phyloP scores from a whole-genome alignment of 257 asterid species.

The Solanum gandarillasii region DNA sequence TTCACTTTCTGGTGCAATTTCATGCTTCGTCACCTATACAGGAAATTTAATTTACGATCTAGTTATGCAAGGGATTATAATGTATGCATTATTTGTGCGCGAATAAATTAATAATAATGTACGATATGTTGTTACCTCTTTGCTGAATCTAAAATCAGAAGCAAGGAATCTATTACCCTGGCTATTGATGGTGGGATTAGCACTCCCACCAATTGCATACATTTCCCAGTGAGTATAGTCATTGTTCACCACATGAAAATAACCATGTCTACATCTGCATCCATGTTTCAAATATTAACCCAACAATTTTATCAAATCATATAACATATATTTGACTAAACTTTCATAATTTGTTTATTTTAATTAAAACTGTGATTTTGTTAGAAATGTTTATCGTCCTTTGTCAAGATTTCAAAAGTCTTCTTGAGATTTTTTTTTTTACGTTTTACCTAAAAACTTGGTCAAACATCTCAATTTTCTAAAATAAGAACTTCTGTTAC shows the following conservation, averaged over 20 bases:
- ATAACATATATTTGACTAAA: background rate
- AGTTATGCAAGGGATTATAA: background rate
- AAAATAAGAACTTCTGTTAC: too few relatives aligned
- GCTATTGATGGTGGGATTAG: constrained; percentile 66
- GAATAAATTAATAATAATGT: background rate
- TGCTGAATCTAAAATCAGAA: constrained; percentile 33
- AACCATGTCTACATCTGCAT: constrained; percentile 80
- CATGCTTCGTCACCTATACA: constrained; percentile 49
- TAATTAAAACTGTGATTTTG: too few relatives aligned
- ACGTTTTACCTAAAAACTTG: too few relatives aligned
- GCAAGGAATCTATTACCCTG: constrained; percentile 88
- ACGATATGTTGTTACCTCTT: constrained; percentile 26
- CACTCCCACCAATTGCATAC: constrained; percentile 96
- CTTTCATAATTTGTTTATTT: background rate
- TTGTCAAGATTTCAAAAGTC: background rate
- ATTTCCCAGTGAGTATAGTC: constrained; percentile 92
- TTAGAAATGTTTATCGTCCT: too few relatives aligned
- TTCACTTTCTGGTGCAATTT: constrained; percentile 38
- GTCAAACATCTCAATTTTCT: background rate
- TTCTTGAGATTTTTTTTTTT: too few relatives aligned
- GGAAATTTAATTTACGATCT: background rate
- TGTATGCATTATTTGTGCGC: background rate
- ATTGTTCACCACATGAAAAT: constrained; percentile 82
- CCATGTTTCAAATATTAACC: background rate
- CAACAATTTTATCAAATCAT: background rate